Conservation (phyloP, 352 stramenopile genomes). For the Pythium aquatile region DNA sequence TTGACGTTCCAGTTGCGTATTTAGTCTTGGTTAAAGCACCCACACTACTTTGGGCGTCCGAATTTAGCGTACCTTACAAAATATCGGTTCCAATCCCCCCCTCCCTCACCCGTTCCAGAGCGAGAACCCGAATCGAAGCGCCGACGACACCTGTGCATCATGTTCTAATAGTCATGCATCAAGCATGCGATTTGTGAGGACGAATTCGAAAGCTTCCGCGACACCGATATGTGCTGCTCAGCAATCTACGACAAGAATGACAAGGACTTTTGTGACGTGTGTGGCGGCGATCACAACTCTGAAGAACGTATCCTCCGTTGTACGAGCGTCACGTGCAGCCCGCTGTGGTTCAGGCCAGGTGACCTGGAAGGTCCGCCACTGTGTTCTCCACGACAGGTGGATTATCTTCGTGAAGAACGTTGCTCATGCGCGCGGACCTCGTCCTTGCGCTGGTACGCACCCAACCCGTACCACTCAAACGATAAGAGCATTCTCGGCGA, state of each 20-base stretch:
- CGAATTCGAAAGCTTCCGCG: background rate
- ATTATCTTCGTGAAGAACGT: constrained; percentile 5
- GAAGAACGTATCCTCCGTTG: constrained; percentile 2
- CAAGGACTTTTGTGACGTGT: constrained; percentile 7
- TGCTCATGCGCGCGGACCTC: background rate
- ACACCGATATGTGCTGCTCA: constrained; percentile 6
- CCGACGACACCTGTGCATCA: background rate
- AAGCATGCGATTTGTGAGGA: background rate
- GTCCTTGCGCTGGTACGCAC: background rate
- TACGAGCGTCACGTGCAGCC: background rate
- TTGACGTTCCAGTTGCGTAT: background rate
- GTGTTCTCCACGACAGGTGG: constrained; percentile 4
- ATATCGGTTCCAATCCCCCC: background rate
- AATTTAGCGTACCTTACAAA: background rate
- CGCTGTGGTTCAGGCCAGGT: constrained; percentile 4
- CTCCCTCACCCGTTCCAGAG: background rate
- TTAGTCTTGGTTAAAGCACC: background rate
- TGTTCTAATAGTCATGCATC: background rate
- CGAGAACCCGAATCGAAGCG: background rate
- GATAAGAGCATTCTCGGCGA: constrained; percentile 2
- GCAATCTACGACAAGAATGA: constrained; percentile 1
- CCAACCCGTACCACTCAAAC: background rate
- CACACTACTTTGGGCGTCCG: background rate
- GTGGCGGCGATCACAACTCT: constrained; percentile 5
- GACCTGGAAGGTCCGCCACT: constrained; percentile 8